Evolutionary conservation across 306 rosid genomes (phyloP).

Genomic region (Casuarina cunninghamiana): DNA sequence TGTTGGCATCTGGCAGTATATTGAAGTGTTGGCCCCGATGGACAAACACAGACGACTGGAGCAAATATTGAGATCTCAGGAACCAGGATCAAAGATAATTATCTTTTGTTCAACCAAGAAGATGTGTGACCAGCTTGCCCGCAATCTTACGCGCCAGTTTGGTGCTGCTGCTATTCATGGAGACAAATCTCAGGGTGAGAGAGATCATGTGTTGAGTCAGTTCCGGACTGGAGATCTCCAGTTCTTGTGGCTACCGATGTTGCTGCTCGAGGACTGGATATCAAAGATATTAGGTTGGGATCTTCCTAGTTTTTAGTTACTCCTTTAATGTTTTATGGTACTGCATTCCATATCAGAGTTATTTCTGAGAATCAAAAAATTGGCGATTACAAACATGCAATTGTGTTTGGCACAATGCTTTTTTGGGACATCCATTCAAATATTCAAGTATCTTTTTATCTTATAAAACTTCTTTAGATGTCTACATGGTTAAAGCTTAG

Average conservation of each 20-base stretch:
- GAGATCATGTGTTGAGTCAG: slow-evolving; percentile 86
- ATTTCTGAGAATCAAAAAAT: not conserved
- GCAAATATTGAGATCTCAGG: slow-evolving; percentile 84
- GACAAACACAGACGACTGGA: slow-evolving; percentile 89
- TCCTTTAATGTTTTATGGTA: slow-evolving; percentile 3
- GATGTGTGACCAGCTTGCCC: slow-evolving; percentile 98
- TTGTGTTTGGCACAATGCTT: not conserved
- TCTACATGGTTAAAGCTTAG: not conserved
- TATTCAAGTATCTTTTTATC: not conserved
- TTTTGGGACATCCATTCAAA: not conserved
- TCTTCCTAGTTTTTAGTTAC: slow-evolving; percentile 4
- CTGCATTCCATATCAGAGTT: not conserved
- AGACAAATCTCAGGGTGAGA: slow-evolving; percentile 95
- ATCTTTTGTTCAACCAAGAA: slow-evolving; percentile 95
- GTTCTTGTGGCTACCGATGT: slow-evolving; percentile 98
- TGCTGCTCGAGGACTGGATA: slow-evolving; percentile 95
- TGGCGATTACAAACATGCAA: not conserved
- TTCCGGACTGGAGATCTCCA: slow-evolving; percentile 90
- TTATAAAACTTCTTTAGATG: not conserved
- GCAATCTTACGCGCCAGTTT: slow-evolving; percentile 87
- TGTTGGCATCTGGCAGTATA: slow-evolving; percentile 52
- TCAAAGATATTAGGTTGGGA: slow-evolving; percentile 90
- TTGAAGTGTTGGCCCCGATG: slow-evolving; percentile 70
- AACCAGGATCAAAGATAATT: slow-evolving; percentile 89
- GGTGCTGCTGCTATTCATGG: slow-evolving; percentile 99